Conservation (phyloP, 140 eudicot species). For the Anethum foeniculum region DNA sequence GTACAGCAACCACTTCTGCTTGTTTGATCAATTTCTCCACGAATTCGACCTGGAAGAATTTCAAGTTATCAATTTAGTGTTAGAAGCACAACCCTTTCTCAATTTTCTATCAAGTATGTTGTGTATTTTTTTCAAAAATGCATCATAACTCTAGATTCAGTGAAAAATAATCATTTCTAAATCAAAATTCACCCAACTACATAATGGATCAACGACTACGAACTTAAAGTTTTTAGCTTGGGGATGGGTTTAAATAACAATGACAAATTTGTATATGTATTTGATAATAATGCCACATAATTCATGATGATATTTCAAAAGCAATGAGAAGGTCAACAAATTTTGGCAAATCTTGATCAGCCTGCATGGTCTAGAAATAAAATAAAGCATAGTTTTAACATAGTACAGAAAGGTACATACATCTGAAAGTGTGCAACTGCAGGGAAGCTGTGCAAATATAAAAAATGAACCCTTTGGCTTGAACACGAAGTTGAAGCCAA, state of each 20-base stretch:
- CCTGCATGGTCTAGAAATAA: not conserved
- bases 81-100: not conserved
- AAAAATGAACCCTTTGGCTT: conserved; percentile 81
- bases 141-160: no score
- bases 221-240: no score
- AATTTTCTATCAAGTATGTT: not conserved
- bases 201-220: no score
- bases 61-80: not conserved
- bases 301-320: not conserved
- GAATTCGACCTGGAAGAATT: conserved; percentile 51
- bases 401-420: no score
- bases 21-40: conserved; percentile 81
- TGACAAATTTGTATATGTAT: not conserved
- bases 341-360: not conserved
- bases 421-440: conserved; percentile 56
- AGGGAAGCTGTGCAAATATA: conserved; percentile 63
- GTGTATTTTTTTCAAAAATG: not conserved
- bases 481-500: conserved; percentile 53
- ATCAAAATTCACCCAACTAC: no score
- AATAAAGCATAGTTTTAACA: not conserved
- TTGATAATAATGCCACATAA: not conserved
- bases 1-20: conserved; percentile 96
- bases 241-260: not conserved
- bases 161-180: no score
- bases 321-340: not conserved